Evolutionary conservation across 208 protist genomes (phyloP), one percentile per base, ranked within the genome.

Genomic region (Trypanosoma platydactyli): DNA sequence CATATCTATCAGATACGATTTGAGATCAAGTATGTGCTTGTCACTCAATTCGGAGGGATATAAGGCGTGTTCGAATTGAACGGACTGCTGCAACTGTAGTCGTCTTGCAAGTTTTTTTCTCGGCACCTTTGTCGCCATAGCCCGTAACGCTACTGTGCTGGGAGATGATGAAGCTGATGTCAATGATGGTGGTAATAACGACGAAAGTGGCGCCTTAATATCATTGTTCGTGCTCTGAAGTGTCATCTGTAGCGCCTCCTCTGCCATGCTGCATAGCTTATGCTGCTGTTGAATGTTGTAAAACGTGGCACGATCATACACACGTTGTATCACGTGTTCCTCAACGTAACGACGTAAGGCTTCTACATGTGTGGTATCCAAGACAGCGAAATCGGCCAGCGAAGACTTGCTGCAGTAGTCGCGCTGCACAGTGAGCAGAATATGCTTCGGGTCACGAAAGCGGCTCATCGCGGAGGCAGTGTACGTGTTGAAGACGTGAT

Each of bases 401-500:
- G 74, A 62, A 0, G 81, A 77, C 51, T 86, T 87, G 42, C 58
- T 66, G 60, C 84, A 92, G 70, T 94, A 94, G 59, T 86, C 79
- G 13, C 77, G 65, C 57, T 94, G 88, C 22, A 94, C 81, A 1
- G 67, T 49, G n/a, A 80, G 74, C 3, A 94, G 76, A 40, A 86
- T 80, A 52, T 80, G 57, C 18, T 78, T 74, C 11, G 88, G 82
- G 50, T 91, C 83, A 18, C 65, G 65, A 67, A 81, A 79, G 33
- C 83, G 85, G 68, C 83, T 91, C 83, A 94, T 83, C 3, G 73
- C 76, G 27, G 77, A 83, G 0, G 88, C 88, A 25, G 81, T 89
- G 78, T 88, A 79, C 4, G 77, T 82, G 73, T 94, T 94, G 64
- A 94, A 89, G 61, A 94, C 68, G 70, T 94, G 88, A 49, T 83